Percentiles rank a stretch among this genome's conserved stretches.
These are phyloP conservation scores for Kluyveromyces nonfermentans DNA, from an alignment of 805 yeast genomes.

Conservation along the genomic window DNA sequence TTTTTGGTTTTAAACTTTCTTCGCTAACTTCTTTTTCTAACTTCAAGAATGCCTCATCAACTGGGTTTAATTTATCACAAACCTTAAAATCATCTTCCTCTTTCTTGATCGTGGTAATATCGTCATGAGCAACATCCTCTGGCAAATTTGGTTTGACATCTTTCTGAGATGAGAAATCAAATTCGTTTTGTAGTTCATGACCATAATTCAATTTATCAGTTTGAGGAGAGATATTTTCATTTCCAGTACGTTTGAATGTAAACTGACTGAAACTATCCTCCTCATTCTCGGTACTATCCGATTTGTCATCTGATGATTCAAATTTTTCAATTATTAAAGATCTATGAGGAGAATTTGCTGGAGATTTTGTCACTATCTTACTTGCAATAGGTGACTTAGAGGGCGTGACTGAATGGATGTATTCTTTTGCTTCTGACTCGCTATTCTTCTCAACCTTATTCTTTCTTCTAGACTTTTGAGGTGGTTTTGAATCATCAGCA, in stretches of 20 bases:
- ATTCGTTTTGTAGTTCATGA: neutral
- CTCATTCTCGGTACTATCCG: constrained; percentile 9
- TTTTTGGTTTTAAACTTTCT: constrained; percentile 3
- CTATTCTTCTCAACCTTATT: constrained; percentile 3
- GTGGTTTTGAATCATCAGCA: constrained; percentile 6
- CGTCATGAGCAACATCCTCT: neutral
- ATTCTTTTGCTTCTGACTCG: constrained; percentile 7
- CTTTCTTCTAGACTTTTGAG: constrained; percentile 2
- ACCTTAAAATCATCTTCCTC: constrained; percentile 8
- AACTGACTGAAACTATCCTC: constrained; percentile 10
- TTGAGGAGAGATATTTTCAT: neutral
- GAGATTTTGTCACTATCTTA: constrained; percentile 19
- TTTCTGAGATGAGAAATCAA: neutral
- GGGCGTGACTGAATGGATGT: constrained; percentile 8
- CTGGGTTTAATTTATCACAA: constrained; percentile 4
- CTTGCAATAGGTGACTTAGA: constrained; percentile 17
- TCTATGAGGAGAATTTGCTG: constrained; percentile 17
- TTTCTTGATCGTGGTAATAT: neutral
- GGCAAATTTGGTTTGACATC: neutral
- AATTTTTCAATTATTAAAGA: constrained; percentile 16
- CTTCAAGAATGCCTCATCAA: neutral
- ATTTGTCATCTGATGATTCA: constrained; percentile 9
- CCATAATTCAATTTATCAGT: neutral
- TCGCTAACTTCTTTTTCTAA: constrained; percentile 3
- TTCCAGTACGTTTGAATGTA: constrained; percentile 18